Conservation (phyloP, 2,329 filamentous ascomycete genomes). For the Ramularia collo-cygni region DNA sequence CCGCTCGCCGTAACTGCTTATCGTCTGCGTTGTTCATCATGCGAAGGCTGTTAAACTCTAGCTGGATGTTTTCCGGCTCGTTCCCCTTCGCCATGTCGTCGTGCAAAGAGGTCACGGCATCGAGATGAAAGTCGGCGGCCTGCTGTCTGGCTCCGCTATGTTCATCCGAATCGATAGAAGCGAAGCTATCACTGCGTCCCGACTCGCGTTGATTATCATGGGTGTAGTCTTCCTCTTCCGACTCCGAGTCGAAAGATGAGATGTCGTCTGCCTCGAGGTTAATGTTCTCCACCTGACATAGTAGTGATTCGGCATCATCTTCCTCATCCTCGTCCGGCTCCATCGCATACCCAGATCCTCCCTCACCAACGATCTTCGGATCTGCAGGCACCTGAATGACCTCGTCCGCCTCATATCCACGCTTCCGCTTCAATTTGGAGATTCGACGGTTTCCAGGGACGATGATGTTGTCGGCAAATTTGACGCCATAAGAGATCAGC, state of each 20-base stretch:
- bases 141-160: conserved; percentile 36
- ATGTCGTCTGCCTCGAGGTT: conserved; percentile 50
- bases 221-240: conserved; percentile 36
- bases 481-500: conserved; percentile 72
- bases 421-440: conserved; percentile 40
- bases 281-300: conserved; percentile 36
- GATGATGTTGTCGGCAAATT: conserved; percentile 56
- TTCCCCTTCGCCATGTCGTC: conserved; percentile 71
- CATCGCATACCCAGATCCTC: conserved; percentile 53
- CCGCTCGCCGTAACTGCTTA: conserved; percentile 75
- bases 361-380: conserved; percentile 48
- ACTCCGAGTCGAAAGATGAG: conserved; percentile 54
- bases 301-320: conserved; percentile 45
- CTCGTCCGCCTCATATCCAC: conserved; percentile 37
- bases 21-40: conserved; percentile 88
- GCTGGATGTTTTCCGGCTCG: conserved; percentile 75
- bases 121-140: conserved; percentile 68
- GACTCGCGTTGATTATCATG: conserved; percentile 33
- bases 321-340: conserved; percentile 60
- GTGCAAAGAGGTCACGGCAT: conserved; percentile 79
- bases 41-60: conserved; percentile 90
- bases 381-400: conserved; percentile 36
- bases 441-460: conserved; percentile 39
- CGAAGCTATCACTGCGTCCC: conserved; percentile 29
- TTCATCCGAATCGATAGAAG: conserved; percentile 56